A percentile compares a stretch with the other conserved stretches of the same genome.
Conservation (phyloP, 2,329 filamentous ascomycete species). For the Lasiodiplodia citricola region DNA sequence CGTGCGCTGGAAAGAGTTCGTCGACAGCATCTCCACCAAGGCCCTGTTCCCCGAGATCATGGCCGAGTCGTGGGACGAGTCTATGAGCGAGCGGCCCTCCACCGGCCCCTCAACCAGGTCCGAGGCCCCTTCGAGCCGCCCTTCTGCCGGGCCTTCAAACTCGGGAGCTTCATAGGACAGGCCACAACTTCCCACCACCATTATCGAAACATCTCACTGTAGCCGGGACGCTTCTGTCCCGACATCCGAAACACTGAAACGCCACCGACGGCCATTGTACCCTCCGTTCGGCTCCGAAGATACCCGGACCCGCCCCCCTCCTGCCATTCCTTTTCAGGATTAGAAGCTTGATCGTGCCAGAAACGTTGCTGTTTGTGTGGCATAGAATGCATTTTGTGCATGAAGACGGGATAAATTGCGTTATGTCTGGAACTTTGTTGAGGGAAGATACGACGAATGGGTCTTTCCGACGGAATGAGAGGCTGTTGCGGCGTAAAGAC, state of each 20-base stretch:
- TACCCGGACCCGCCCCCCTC: background rate
- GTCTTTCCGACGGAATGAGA: background rate
- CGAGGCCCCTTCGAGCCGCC: background rate
- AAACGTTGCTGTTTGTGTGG: background rate
- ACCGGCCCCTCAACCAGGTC: conserved; percentile 4
- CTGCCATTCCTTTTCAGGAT: background rate
- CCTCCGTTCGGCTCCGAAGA: background rate
- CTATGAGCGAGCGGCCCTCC: conserved; percentile 4
- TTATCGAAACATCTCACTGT: background rate
- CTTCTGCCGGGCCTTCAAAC: background rate
- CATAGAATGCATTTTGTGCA: background rate
- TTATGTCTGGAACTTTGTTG: background rate
- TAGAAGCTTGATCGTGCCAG: background rate
- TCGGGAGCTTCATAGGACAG: background rate
- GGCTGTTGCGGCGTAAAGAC: background rate
- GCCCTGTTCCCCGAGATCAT: conserved; percentile 33
- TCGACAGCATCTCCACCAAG: conserved; percentile 14
- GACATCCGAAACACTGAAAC: background rate
- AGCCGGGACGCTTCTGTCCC: background rate
- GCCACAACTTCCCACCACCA: background rate
- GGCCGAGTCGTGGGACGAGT: conserved; percentile 24
- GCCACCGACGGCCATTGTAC: background rate
- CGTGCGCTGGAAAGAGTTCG: conserved; percentile 24
- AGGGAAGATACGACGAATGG: background rate
- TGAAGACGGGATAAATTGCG: background rate